A percentile compares a stretch with the other conserved stretches of the same genome.
Conservation (phyloP, 495 filamentous ascomycete species). For the Aspergillus carlsbadensis region DNA sequence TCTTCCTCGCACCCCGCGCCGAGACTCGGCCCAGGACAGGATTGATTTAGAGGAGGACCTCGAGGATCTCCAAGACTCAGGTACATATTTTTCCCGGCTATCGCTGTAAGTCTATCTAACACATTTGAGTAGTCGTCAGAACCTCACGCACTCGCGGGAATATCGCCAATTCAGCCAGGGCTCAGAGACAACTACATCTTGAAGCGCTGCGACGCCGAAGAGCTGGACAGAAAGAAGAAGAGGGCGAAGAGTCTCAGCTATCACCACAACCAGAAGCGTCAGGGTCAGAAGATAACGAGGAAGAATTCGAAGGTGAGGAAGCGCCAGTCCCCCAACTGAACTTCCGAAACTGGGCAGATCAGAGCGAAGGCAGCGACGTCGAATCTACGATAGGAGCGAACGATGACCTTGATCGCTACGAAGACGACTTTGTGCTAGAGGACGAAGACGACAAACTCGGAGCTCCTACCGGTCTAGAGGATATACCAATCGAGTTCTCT, state of each 20-base stretch:
- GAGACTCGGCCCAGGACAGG: constrained; percentile 26
- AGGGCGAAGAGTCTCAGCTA: constrained; percentile 20
- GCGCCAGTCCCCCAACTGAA: constrained; percentile 10
- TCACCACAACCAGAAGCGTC: constrained; percentile 28
- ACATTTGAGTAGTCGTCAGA: constrained; percentile 29
- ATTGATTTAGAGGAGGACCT: constrained; percentile 47
- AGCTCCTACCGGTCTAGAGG: constrained; percentile 49
- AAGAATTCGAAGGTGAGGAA: constrained; percentile 24
- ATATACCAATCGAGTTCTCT: constrained; percentile 73
- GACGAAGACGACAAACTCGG: constrained; percentile 65
- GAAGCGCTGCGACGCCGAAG: constrained; percentile 57
- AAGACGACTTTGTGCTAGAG: constrained; percentile 71
- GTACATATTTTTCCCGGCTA: constrained; percentile 15
- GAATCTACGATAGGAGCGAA: constrained; percentile 36
- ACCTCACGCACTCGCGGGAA: constrained; percentile 43
- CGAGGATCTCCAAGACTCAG: constrained; percentile 46
- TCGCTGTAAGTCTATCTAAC: constrained; percentile 6
- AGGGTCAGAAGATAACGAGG: constrained; percentile 19
- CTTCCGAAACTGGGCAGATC: constrained; percentile 12
- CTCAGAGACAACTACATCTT: constrained; percentile 44
- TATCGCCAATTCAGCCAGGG: constrained; percentile 39
- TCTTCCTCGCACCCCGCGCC: constrained; percentile 26
- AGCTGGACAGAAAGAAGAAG: constrained; percentile 48
- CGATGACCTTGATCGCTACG: constrained; percentile 55
- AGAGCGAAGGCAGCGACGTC: constrained; percentile 31